Conservation (phyloP, 2,329 filamentous ascomycete genomes). For the Aspergillus awamori region DNA sequence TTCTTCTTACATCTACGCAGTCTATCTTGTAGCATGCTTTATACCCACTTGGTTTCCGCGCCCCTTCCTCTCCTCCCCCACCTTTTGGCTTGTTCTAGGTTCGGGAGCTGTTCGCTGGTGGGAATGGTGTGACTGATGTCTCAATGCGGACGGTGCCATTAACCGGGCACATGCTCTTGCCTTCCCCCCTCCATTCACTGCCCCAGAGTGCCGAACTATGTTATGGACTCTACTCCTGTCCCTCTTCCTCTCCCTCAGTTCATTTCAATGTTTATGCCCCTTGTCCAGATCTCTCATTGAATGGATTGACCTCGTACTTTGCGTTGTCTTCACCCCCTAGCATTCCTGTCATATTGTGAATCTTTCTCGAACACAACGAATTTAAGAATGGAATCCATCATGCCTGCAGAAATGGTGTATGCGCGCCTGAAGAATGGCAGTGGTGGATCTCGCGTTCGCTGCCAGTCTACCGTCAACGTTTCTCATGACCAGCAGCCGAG, state of each 20-base stretch:
- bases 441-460: conserved; percentile 15
- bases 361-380: conserved; percentile 11
- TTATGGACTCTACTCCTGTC: not conserved
- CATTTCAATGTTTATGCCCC: not conserved
- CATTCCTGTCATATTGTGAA: not conserved
- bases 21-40: not conserved
- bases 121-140: not conserved
- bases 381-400: conserved; percentile 20
- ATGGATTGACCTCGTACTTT: not conserved
- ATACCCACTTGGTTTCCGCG: not conserved
- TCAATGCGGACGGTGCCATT: not conserved
- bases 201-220: not conserved
- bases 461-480: conserved; percentile 27
- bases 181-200: not conserved
- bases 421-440: conserved; percentile 19
- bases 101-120: not conserved
- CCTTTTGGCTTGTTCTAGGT: not conserved
- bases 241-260: no score
- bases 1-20: not conserved
- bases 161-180: not conserved
- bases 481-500: conserved; percentile 26
- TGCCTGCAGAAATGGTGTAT: conserved; percentile 23
- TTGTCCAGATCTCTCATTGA: not conserved
- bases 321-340: not conserved
- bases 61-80: not conserved